Evolutionary conservation across 495 filamentous ascomycete genomes (phyloP), one percentile per base, ranked within the genome.

Genomic region (Daldinia loculata): DNA sequence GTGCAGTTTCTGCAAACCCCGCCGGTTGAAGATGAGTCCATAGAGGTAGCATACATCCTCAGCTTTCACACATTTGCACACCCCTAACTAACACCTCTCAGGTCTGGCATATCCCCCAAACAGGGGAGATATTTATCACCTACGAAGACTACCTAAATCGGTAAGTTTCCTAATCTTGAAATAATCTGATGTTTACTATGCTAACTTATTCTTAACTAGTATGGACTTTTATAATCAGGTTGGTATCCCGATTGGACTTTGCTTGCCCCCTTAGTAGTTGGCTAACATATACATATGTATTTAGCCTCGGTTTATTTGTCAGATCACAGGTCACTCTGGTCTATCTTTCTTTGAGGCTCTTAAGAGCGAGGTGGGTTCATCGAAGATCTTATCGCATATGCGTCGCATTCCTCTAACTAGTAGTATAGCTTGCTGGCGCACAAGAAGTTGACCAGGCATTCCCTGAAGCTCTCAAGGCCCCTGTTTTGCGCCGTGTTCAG

Each of bases 211-310:
- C 9, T 52, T 32, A 50, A 50, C 19, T 70, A 93, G 94, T 38
- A 89, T 93, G 86, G 95, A 98, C 78, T 97, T 97, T 77, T 97
- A 97, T 77, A 94, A 91, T 62, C 92, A 96, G 84, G 92, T 91
- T 80, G 63, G 85, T 77, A 51, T 43, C 30, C 55, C 53, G 26
- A 5, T 55, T 48, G 50, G 6, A 29, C 56, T 29, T 64, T n/a
- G 41, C 6, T 38, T 9, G 15, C 15, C 29, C 34, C 15, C 22
- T 51, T 50, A 27, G 45, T 62, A 61, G 32, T 72, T 34, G 19
- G 73, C 61, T 61, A 51, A 76, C 65, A 26, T 32, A 53, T 58
- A 50, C 11, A 36, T 36, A 11, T 36, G 34, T 36, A 27, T 60
- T 50, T 71, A 95, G 88, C 91, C 90, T 66, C 89, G 90, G 50